Conservation (phyloP, 2,329 filamentous ascomycete species). For the Aspergillus phoenicis region DNA sequence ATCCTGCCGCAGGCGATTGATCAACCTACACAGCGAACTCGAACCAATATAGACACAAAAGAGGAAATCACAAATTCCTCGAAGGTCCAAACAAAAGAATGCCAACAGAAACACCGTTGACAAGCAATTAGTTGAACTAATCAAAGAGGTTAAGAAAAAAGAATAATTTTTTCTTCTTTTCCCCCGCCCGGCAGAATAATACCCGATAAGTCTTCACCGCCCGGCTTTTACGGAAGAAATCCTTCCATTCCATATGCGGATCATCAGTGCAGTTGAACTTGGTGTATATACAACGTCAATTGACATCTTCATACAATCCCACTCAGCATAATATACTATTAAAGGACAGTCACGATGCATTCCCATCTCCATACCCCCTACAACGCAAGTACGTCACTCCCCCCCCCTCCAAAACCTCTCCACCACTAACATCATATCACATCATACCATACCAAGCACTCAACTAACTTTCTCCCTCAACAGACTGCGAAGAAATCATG, state of each 20-base stretch:
- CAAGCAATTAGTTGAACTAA: background rate
- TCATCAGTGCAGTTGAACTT: no score
- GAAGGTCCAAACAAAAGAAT: background rate
- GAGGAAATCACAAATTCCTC: no score
- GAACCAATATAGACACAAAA: background rate
- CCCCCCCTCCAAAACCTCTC: background rate
- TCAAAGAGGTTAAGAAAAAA: background rate
- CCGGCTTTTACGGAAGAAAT: conserved; percentile 21
- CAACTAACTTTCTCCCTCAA: conserved; percentile 8
- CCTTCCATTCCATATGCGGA: conserved; percentile 3
- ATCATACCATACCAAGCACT: no score
- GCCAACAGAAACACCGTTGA: background rate
- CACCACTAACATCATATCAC: no score
- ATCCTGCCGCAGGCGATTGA: no score
- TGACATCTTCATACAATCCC: background rate
- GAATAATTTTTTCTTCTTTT: conserved; percentile 12
- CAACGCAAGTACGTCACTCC: conserved; percentile 69
- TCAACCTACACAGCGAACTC: background rate
- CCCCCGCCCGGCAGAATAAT: conserved; percentile 41
- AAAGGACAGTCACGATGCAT: conserved; percentile 71
- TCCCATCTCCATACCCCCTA: conserved; percentile 94
- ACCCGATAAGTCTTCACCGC: conserved; percentile 27
- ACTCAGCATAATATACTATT: background rate
- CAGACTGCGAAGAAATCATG: conserved; percentile 95
- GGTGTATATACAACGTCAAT: no score